Base-by-base conservation (phyloP, 164 flowering plant species). In the Paratinospora sagittata region DNA sequence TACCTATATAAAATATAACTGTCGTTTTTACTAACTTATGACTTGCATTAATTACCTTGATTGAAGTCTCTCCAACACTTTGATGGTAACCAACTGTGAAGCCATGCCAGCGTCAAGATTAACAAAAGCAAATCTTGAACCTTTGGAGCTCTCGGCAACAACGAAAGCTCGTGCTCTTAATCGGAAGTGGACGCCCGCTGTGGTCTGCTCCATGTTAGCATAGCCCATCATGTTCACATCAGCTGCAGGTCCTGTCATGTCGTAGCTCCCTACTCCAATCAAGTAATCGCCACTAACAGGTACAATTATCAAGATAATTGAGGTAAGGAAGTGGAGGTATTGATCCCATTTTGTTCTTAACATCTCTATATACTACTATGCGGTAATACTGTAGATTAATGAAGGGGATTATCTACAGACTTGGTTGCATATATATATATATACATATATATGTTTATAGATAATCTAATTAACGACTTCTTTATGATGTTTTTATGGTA, bases 171-270 rank as follows among this genome's bases (percentile, higher is more conserved):
- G 75, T 0, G 89, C 89, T 71, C 91, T 71, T 2, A 86, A 80
- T 61, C 91, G 78, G 72, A 88, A 88, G 74, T 88, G 89, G 11
- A 88, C 63, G 2, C 91, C 91, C 2, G 86, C 81, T 0, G 86
- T 68, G 21, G 0, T 33, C 65, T 88, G 92, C 0, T 81, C 74
- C 78, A 85, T 63, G 72, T 79, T 88, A 11, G 84, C 92, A 69
- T 88, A 88, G 0, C 92, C 92, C 92, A 88, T 86, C 92, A 88
- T 81, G 78, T 83, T 88, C 37, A 88, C 86, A 0, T 71, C 90
- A 17, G 90, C 86, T 23, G 93, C 93, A 0, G 96, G 93, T 8
- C 93, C 93, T 0, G 96, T 90, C 76, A 87, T 87, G 81, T 90
- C 96, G 69, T 86, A 87, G 81, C 96, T 90, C 27, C 93, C 93